Conservation (phyloP, 805 yeast genomes). For the Candida dajiaensis region DNA sequence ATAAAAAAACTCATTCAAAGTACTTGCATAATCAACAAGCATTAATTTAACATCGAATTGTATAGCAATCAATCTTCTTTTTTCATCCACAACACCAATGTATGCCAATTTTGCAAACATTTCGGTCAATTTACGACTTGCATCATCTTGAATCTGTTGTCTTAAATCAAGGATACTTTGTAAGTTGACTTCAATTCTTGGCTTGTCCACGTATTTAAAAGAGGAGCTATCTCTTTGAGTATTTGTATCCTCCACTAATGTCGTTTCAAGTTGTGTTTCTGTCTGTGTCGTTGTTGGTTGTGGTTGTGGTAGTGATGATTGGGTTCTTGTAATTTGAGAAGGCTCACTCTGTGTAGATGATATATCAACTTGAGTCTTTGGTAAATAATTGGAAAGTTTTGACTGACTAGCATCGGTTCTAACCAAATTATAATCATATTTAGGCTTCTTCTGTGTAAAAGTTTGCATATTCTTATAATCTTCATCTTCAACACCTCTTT, state of each 20-base stretch:
- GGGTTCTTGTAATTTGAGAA: not conserved
- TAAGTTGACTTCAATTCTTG: constrained; percentile 40
- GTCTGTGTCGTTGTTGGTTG: constrained; percentile 2
- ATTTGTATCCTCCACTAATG: constrained; percentile 1
- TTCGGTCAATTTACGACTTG: constrained; percentile 53
- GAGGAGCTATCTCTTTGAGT: not conserved
- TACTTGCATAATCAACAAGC: constrained; percentile 73
- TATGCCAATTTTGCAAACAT: constrained; percentile 64
- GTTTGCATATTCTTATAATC: constrained; percentile 1
- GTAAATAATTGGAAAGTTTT: constrained; percentile 37
- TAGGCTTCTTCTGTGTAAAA: constrained; percentile 20
- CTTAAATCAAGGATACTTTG: constrained; percentile 56
- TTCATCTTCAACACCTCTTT: constrained; percentile 17
- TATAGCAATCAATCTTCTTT: constrained; percentile 67
- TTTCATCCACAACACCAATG: constrained; percentile 78
- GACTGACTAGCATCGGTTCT: constrained; percentile 67
- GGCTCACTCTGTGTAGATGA: not conserved
- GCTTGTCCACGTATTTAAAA: constrained; percentile 12
- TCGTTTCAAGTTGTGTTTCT: not conserved
- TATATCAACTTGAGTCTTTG: constrained; percentile 1
- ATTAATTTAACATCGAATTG: constrained; percentile 77
- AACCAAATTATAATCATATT: constrained; percentile 62
- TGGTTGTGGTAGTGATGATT: no score
- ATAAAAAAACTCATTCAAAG: constrained; percentile 67
- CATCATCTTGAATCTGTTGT: constrained; percentile 37